phyloP scores from a whole-genome alignment of 305 asterid genomes.

The Fraxinus platypoda region DNA sequence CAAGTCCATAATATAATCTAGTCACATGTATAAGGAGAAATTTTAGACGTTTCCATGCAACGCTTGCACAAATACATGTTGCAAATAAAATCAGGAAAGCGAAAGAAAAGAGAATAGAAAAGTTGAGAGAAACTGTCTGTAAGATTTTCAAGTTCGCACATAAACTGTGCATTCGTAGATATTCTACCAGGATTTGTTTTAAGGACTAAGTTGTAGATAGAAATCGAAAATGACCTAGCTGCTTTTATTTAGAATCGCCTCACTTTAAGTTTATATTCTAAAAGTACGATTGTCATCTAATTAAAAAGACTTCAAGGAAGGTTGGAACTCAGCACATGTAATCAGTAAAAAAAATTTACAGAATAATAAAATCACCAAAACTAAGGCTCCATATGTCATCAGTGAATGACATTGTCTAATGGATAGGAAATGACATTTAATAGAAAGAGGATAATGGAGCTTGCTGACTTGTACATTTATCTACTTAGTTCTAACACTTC shows the following conservation, averaged over 20 bases:
- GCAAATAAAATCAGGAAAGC: neutral
- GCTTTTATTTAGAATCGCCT: neutral
- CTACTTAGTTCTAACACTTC: neutral
- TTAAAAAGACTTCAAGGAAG: neutral
- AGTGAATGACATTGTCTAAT: neutral
- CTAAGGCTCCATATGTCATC: neutral
- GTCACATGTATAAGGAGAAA: neutral
- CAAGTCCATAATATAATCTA: neutral
- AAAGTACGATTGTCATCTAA: neutral
- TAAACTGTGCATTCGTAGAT: neutral
- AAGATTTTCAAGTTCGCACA: neutral
- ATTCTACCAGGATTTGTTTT: neutral
- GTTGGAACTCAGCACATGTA: neutral
- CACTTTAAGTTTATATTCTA: neutral
- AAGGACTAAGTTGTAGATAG: neutral
- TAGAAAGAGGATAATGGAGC: neutral
- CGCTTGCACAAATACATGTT: neutral
- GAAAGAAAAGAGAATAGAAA: neutral
- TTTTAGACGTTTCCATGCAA: neutral
- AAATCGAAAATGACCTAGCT: neutral
- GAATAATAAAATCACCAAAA: neutral
- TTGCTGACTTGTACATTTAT: neutral
- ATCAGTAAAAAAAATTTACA: neutral
- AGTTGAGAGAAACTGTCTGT: neutral
- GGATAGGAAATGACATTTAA: neutral